Conservation (phyloP, 352 stramenopile species). For the Pythium brachiatum region DNA sequence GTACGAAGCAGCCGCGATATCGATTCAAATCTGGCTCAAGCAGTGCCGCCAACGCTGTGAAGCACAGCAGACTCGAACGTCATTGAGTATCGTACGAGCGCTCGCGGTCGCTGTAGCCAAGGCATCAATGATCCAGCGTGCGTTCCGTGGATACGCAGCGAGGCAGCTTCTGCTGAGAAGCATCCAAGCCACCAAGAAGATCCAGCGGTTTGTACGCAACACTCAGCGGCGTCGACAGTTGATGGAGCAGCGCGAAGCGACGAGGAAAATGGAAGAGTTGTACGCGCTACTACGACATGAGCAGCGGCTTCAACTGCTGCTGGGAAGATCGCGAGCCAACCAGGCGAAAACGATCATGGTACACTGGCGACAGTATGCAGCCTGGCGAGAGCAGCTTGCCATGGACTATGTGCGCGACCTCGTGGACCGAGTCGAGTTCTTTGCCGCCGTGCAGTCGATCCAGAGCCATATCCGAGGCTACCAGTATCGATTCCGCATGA, state of each 20-base stretch:
- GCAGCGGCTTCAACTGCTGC: constrained; percentile 9
- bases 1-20: constrained; percentile 4
- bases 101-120: constrained; percentile 11
- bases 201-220: constrained; percentile 30
- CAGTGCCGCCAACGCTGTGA: constrained; percentile 4
- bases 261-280: constrained; percentile 23
- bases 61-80: not conserved
- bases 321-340: not conserved
- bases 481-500: constrained; percentile 39
- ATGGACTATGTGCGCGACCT: constrained; percentile 22
- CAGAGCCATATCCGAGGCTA: constrained; percentile 42
- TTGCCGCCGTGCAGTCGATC: constrained; percentile 38
- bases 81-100: constrained; percentile 24
- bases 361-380: constrained; percentile 30
- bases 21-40: constrained; percentile 10
- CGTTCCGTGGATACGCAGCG: constrained; percentile 16
- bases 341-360: constrained; percentile 31
- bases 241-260: not conserved
- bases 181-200: constrained; percentile 20
- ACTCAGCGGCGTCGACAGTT: not conserved
- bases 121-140: constrained; percentile 39
- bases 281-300: constrained; percentile 11
- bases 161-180: not conserved
- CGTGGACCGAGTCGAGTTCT: constrained; percentile 50
- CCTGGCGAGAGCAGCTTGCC: constrained; percentile 30